Percentiles rank a stretch among this genome's conserved stretches.
Conservation (phyloP, 176 grass and related monocot genomes). For the Elaeis guineensis region DNA sequence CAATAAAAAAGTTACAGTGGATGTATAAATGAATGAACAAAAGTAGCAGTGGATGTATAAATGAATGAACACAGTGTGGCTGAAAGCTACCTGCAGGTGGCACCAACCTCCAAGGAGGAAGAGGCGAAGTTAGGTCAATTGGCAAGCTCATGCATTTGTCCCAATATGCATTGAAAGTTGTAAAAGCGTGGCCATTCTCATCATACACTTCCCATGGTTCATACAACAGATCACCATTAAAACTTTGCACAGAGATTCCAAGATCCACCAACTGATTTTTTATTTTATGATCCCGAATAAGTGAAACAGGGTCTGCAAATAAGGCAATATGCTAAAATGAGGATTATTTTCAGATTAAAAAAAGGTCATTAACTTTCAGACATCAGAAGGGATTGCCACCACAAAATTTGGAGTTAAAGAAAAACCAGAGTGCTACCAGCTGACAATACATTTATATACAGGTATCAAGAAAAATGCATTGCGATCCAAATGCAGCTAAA, state of each 20-base stretch:
- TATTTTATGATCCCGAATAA: slow-evolving; percentile 80
- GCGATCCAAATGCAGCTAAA: too few relatives aligned
- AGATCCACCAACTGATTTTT: slow-evolving; percentile 49
- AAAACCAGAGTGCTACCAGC: too few relatives aligned
- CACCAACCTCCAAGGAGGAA: slow-evolving; percentile 54
- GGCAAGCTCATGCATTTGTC: slow-evolving; percentile 52
- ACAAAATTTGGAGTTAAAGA: too few relatives aligned
- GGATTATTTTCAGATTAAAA: neutral
- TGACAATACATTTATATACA: too few relatives aligned
- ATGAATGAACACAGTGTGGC: too few relatives aligned
- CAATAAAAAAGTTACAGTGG: too few relatives aligned
- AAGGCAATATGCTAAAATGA: slow-evolving; percentile 21
- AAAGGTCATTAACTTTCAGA: too few relatives aligned
- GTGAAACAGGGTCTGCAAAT: slow-evolving; percentile 70
- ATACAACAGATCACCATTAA: slow-evolving; percentile 71
- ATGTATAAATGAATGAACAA: too few relatives aligned
- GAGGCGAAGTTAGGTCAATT: slow-evolving; percentile 33
- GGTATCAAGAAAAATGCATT: too few relatives aligned
- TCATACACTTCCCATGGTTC: slow-evolving; percentile 88
- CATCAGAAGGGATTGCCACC: too few relatives aligned
- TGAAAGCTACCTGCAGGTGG: slow-evolving; percentile 41
- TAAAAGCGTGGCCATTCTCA: slow-evolving; percentile 60
- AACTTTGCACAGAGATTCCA: slow-evolving; percentile 61
- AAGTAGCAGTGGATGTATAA: too few relatives aligned
- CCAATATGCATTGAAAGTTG: slow-evolving; percentile 64